Evolutionary conservation across 2,329 filamentous ascomycete species (phyloP).

Genomic region (Colletotrichum gigasporum): DNA sequence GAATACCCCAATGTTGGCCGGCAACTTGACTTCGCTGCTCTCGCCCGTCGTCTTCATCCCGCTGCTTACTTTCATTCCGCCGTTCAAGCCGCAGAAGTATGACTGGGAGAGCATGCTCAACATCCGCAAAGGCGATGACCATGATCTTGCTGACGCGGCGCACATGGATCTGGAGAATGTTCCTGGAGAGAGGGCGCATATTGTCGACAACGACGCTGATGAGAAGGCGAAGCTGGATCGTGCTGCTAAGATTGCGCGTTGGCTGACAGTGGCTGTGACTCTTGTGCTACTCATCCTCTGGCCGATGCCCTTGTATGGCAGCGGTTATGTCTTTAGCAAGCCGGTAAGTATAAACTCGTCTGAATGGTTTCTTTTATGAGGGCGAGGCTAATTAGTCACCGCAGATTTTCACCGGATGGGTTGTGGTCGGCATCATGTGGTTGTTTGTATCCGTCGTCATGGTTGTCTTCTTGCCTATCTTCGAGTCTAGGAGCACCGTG

Average conservation of each 20-base stretch:
- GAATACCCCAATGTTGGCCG: constrained; percentile 84
- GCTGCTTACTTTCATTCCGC: constrained; percentile 66
- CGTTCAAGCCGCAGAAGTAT: constrained; percentile 66
- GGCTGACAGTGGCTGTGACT: constrained; percentile 67
- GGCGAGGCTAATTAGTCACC: not conserved
- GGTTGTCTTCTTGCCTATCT: constrained; percentile 29
- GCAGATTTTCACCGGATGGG: constrained; percentile 78
- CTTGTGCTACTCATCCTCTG: constrained; percentile 51
- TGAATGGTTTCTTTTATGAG: not conserved
- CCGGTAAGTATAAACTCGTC: not conserved
- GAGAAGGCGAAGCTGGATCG: constrained; percentile 53
- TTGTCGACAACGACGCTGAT: constrained; percentile 39
- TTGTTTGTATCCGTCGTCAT: constrained; percentile 56
- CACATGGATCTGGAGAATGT: constrained; percentile 73
- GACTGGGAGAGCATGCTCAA: constrained; percentile 81
- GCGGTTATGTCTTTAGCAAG: constrained; percentile 40
- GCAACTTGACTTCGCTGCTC: constrained; percentile 80
- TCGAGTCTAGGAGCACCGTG: constrained; percentile 29
- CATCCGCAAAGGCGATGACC: constrained; percentile 78
- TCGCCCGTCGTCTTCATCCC: constrained; percentile 77
- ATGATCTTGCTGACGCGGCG: constrained; percentile 70
- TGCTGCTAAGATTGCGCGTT: constrained; percentile 54
- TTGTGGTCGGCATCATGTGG: constrained; percentile 77
- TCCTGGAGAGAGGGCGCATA: constrained; percentile 53
- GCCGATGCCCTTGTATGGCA: constrained; percentile 42